Conservation (phyloP, 2,329 filamentous ascomycete genomes). For the Blastomyces gilchristii region DNA sequence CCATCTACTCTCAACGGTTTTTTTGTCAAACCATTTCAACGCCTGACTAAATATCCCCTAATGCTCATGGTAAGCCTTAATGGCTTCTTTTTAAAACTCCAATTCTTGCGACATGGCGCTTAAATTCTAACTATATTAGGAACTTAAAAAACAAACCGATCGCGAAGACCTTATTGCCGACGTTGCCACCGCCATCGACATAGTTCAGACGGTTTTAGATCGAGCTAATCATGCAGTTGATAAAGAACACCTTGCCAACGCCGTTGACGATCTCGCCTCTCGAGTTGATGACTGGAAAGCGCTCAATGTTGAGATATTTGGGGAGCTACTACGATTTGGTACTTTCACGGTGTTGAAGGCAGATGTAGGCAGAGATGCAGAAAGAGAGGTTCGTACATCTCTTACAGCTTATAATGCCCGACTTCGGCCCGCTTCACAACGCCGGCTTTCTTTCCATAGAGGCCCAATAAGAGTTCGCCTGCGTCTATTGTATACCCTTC, state of each 20-base stretch:
- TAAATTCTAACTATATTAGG: constrained; percentile 40
- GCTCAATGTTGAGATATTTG: constrained; percentile 82
- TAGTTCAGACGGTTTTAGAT: constrained; percentile 68
- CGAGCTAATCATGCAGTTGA: constrained; percentile 88
- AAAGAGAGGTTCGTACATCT: constrained; percentile 63
- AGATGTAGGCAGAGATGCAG: constrained; percentile 68
- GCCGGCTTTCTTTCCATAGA: not conserved
- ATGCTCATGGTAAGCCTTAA: constrained; percentile 59
- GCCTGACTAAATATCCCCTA: constrained; percentile 87
- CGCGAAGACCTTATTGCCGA: constrained; percentile 62
- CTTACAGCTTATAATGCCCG: constrained; percentile 11
- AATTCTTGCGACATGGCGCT: not conserved
- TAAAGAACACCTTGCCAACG: constrained; percentile 72
- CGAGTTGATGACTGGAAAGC: constrained; percentile 97
- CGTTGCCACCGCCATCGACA: constrained; percentile 64
- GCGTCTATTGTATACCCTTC: not conserved
- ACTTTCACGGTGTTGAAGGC: constrained; percentile 83
- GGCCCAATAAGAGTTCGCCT: not conserved
- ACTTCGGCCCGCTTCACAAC: not conserved
- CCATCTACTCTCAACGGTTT: constrained; percentile 85
- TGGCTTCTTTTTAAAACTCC: not conserved
- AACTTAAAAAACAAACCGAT: constrained; percentile 74
- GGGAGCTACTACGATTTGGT: constrained; percentile 75
- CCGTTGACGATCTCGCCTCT: constrained; percentile 66
- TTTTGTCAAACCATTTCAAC: constrained; percentile 90